These are phyloP conservation scores for Tulasnella sp. DNA, from an alignment of 768 basidiomycete genomes.

Conservation along the genomic window DNA sequence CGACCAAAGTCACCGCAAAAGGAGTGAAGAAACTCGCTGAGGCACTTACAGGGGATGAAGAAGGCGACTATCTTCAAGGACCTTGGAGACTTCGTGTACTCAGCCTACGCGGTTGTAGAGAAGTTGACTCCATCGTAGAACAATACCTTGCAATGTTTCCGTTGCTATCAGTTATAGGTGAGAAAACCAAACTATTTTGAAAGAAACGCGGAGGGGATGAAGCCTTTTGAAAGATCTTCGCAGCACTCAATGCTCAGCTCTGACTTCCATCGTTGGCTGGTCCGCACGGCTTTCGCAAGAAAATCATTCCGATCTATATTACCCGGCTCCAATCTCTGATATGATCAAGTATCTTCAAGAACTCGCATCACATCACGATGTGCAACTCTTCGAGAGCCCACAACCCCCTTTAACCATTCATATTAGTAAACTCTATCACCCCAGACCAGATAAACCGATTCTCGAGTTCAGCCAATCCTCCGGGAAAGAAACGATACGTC, in stretches of 20 bases:
- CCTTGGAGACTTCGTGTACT: slow-evolving; percentile 50
- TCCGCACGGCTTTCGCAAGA: background rate
- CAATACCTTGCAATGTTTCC: slow-evolving; percentile 36
- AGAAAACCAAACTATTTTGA: slow-evolving; percentile 22
- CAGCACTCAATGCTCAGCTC: background rate
- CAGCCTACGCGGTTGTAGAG: slow-evolving; percentile 39
- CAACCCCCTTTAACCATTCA: slow-evolving; percentile 1
- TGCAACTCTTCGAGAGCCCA: background rate
- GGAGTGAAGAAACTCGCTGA: slow-evolving; percentile 42
- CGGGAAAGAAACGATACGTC: background rate
- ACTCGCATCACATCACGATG: background rate
- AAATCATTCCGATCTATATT: background rate
- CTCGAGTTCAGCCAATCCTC: too few species aligned
- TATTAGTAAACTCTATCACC: background rate
- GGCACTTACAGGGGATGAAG: slow-evolving; percentile 30
- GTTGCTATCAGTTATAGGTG: slow-evolving; percentile 49
- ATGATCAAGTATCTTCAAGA: background rate
- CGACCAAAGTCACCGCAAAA: slow-evolving; percentile 37
- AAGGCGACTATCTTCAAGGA: slow-evolving; percentile 27
- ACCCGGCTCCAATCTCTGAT: background rate
- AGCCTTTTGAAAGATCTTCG: background rate
- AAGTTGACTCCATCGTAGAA: slow-evolving; percentile 36
- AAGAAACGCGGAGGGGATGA: background rate
- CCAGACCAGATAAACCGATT: background rate
- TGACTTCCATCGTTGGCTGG: background rate